Base-by-base conservation (phyloP, 371 early-diverging fungal species). In the Apophysomyces elegans region DNA sequence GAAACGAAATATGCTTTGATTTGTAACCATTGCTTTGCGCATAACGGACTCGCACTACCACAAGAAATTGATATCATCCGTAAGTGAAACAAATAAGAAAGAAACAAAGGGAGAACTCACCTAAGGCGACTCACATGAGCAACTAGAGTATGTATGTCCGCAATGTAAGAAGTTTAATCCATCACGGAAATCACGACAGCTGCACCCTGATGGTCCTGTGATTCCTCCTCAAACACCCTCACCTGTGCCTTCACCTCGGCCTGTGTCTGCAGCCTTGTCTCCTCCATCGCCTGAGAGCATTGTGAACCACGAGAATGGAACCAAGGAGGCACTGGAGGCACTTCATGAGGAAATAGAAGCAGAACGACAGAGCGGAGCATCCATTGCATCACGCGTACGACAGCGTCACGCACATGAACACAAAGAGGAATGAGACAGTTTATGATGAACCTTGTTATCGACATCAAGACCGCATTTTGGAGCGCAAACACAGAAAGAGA, bases 41-140 rank as follows among this genome's bases (percentile, higher is more conserved):
- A 97, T 76, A 97, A 97, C 74, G 98, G 98, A 0, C 81, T 98
- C 35, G 93, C 91, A 8, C 81, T 92, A 59, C 91, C 94, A n/a
- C 86, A 92, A 21, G 95, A 95, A 58, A 87, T 88, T 63, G 83
- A 89, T 9, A 82, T 76, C 36, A 84, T 89, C 61, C 89, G 91
- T 90, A 86, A 84, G 86, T 74, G 14, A n/a, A 9, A 21, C 16
- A 1, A 46, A 13, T 8, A 39, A 41, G 37, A 57, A n/a, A 36
- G 32, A 26, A 26, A 26, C 32, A 26, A 26, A 26, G 2, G 32
- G 32, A 26, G 32, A 45, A 45, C 16, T 0, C 1, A 5, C 11
- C 8, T 21, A 21, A 7, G 9, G 16, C 21, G 8, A 21, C 21
- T 50, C 54, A 50, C 54, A 50, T 50, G 54, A 50, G 21, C 21